Conservation (phyloP, 306 rosid species). For the Hylodesmum podocarpum region DNA sequence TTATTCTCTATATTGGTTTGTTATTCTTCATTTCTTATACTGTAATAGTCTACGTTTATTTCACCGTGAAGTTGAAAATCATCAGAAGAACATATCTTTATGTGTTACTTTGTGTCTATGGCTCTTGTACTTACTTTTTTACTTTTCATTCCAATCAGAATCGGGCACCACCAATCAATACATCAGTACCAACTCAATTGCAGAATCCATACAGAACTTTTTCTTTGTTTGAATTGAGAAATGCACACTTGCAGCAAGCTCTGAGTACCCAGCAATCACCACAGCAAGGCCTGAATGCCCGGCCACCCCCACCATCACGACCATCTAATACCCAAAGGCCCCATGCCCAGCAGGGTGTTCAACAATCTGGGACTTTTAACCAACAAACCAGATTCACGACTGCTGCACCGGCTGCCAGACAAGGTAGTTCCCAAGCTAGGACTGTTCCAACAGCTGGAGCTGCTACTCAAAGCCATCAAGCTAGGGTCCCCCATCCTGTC, state of each 20-base stretch:
- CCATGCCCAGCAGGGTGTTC: conserved; percentile 46
- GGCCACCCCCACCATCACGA: conserved; percentile 31
- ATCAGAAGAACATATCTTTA: conserved; percentile 3
- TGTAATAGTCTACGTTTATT: background rate
- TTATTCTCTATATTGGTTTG: conserved; percentile 15
- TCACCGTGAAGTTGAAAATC: background rate
- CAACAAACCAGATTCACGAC: conserved; percentile 38
- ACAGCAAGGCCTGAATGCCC: conserved; percentile 45
- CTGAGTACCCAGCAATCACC: conserved; percentile 37
- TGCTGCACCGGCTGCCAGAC: conserved; percentile 36
- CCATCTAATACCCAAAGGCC: conserved; percentile 29
- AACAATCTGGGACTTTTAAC: conserved; percentile 13
- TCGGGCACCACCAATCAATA: conserved; percentile 36
- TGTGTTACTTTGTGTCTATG: conserved; percentile 13
- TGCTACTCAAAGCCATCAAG: conserved; percentile 37
- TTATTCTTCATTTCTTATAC: background rate
- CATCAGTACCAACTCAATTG: conserved; percentile 37
- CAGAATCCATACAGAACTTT: conserved; percentile 31
- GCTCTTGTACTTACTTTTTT: background rate
- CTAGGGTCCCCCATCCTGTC: conserved; percentile 37
- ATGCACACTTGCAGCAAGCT: conserved; percentile 66
- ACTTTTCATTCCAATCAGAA: conserved; percentile 49
- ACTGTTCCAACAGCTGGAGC: conserved; percentile 40
- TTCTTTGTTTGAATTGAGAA: conserved; percentile 31
- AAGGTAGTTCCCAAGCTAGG: conserved; percentile 39